Evolutionary conservation across 352 stramenopile species (phyloP).

Genomic region (Phytophthora fragariae): DNA sequence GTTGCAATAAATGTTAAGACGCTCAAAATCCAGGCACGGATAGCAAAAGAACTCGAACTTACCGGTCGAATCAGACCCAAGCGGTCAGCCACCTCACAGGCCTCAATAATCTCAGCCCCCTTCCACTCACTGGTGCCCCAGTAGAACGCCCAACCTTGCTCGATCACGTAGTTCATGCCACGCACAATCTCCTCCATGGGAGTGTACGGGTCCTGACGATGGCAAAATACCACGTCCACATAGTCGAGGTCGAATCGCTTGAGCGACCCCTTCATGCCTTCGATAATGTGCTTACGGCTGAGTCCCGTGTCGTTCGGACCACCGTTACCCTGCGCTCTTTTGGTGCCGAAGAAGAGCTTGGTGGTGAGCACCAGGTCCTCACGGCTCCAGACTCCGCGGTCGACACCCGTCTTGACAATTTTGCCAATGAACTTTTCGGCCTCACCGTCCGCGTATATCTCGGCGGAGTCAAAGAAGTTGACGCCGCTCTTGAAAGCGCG

Average conservation of each 20-base stretch:
- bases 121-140: conserved; percentile 84
- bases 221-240: conserved; percentile 75
- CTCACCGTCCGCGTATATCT: conserved; percentile 49
- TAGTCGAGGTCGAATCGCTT: conserved; percentile 62
- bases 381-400: conserved; percentile 37
- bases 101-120: conserved; percentile 57
- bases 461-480: conserved; percentile 63
- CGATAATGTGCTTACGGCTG: conserved; percentile 61
- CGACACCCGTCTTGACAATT: conserved; percentile 51
- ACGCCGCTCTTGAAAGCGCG: conserved; percentile 47
- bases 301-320: conserved; percentile 34
- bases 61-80: conserved; percentile 60
- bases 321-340: conserved; percentile 3
- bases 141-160: conserved; percentile 68
- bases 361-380: conserved; percentile 64
- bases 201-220: conserved; percentile 65
- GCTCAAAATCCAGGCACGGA: neutral
- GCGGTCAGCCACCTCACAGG: conserved; percentile 55
- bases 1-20: conserved; percentile 1
- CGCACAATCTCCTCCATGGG: conserved; percentile 75
- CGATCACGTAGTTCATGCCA: conserved; percentile 77
- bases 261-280: conserved; percentile 59
- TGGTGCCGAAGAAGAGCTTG: conserved; percentile 58
- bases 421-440: conserved; percentile 51
- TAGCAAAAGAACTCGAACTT: conserved; percentile 1